Conservation (phyloP, 257 asterid genomes). For the Oldenlandia corymbosa region DNA sequence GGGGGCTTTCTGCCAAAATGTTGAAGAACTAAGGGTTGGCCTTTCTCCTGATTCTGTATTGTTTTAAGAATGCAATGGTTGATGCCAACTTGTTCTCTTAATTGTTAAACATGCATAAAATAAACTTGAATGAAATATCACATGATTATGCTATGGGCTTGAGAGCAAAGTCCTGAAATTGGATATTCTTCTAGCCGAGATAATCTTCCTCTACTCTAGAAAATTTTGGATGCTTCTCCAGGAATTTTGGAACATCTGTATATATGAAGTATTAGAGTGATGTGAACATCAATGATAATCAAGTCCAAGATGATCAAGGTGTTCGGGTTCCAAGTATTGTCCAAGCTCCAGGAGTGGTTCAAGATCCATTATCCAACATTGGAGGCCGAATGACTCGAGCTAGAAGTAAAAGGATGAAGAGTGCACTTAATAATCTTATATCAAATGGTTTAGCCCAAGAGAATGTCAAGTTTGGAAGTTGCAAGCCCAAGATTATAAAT, state of each 20-base stretch:
- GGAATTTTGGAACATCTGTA: background rate
- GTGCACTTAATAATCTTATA: too few relatives aligned
- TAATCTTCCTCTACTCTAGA: constrained; percentile 24
- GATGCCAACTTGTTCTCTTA: constrained; percentile 17
- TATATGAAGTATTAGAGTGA: background rate
- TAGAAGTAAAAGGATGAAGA: too few relatives aligned
- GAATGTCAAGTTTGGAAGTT: too few relatives aligned
- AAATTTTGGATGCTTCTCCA: constrained; percentile 10
- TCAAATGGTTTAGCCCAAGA: too few relatives aligned
- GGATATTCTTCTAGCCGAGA: constrained; percentile 91
- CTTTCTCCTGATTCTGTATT: constrained; percentile 7
- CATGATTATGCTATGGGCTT: constrained; percentile 91
- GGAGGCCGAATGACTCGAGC: too few relatives aligned
- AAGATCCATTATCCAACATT: too few relatives aligned
- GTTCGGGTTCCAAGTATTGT: too few relatives aligned
- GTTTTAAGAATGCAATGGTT: background rate
- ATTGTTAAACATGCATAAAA: constrained; percentile 53
- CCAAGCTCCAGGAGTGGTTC: too few relatives aligned
- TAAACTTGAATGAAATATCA: constrained; percentile 89
- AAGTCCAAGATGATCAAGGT: too few relatives aligned
- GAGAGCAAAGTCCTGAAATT: constrained; percentile 54
- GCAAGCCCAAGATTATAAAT: too few relatives aligned
- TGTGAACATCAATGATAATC: too few relatives aligned
- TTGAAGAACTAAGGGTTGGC: constrained; percentile 56
- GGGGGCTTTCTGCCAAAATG: constrained; percentile 93